These are phyloP conservation scores for Coleophoma crateriformis DNA, from an alignment of 2,329 filamentous ascomycete genomes.

Conservation along the genomic window DNA sequence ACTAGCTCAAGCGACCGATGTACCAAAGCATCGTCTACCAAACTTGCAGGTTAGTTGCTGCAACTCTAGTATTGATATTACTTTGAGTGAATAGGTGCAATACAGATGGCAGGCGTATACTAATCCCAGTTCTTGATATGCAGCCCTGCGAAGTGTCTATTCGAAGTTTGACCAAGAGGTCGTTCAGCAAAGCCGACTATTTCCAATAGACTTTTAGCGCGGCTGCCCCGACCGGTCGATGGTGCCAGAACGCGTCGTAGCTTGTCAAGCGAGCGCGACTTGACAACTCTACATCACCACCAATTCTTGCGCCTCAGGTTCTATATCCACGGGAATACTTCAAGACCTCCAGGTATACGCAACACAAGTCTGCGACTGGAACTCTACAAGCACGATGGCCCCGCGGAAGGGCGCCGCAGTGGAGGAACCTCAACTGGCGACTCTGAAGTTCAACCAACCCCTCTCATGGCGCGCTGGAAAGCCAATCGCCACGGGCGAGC, in stretches of 20 bases:
- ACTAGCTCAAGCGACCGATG: too few relatives aligned
- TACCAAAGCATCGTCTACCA: too few relatives aligned
- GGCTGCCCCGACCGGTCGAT: not conserved
- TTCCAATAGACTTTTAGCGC: not conserved
- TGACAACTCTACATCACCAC: not conserved
- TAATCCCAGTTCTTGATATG: too few relatives aligned
- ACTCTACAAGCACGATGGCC: conserved; percentile 20
- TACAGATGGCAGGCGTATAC: too few relatives aligned
- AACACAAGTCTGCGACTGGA: conserved; percentile 12
- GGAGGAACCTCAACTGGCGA: conserved; percentile 28
- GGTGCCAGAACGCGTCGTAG: not conserved
- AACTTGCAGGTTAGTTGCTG: too few relatives aligned
- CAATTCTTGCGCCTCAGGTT: not conserved
- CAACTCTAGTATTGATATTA: too few relatives aligned
- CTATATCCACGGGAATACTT: not conserved
- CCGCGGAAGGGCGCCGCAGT: conserved; percentile 22
- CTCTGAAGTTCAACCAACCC: conserved; percentile 75
- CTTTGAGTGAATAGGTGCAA: too few relatives aligned
- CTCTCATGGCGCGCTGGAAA: conserved; percentile 90
- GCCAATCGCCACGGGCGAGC: conserved; percentile 76
- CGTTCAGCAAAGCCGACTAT: too few relatives aligned
- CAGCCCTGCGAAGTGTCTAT: too few relatives aligned
- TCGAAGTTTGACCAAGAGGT: too few relatives aligned
- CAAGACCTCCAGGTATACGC: not conserved
- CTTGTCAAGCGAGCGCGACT: not conserved